phyloP scores from a whole-genome alignment of 2,329 filamentous ascomycete genomes.

The Xylariaceae sp. region DNA sequence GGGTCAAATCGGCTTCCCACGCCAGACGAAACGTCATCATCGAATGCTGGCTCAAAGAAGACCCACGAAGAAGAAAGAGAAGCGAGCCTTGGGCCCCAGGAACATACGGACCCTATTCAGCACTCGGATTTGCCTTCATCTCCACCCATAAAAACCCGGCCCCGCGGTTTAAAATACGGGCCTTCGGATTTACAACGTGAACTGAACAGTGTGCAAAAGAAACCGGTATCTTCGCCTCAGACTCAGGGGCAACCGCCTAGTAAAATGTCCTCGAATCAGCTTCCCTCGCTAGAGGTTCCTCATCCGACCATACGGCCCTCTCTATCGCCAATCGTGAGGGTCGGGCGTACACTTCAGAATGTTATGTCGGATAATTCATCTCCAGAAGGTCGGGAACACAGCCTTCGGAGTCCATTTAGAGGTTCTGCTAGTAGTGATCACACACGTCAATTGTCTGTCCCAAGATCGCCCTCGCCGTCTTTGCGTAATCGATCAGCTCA shows the following conservation, averaged over 20 bases:
- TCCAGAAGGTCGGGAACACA: constrained; percentile 45
- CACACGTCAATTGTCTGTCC: constrained; percentile 22
- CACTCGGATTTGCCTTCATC: constrained; percentile 33
- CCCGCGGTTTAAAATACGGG: constrained; percentile 25
- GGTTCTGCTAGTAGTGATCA: constrained; percentile 31
- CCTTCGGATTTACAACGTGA: constrained; percentile 23
- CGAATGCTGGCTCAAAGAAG: constrained; percentile 33
- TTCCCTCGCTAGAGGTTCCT: constrained; percentile 23
- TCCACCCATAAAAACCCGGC: constrained; percentile 29
- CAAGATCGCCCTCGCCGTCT: constrained; percentile 25
- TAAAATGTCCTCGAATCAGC: constrained; percentile 17
- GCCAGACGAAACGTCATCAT: constrained; percentile 44
- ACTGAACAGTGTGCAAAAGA: constrained; percentile 19
- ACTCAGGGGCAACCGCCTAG: constrained; percentile 18
- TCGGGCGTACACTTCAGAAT: constrained; percentile 50
- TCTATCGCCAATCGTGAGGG: constrained; percentile 54
- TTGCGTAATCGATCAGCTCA: constrained; percentile 12
- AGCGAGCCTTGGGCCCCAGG: constrained; percentile 9
- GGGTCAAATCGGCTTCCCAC: constrained; percentile 44
- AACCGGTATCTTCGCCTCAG: constrained; percentile 21
- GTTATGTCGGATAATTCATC: constrained; percentile 56
- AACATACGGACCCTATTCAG: constrained; percentile 13
- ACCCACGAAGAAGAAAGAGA: constrained; percentile 23
- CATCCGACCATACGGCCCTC: constrained; percentile 22
- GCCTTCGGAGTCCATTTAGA: constrained; percentile 52